Conservation (phyloP, 108 stramenopile species). For the Fragilaria radians region DNA sequence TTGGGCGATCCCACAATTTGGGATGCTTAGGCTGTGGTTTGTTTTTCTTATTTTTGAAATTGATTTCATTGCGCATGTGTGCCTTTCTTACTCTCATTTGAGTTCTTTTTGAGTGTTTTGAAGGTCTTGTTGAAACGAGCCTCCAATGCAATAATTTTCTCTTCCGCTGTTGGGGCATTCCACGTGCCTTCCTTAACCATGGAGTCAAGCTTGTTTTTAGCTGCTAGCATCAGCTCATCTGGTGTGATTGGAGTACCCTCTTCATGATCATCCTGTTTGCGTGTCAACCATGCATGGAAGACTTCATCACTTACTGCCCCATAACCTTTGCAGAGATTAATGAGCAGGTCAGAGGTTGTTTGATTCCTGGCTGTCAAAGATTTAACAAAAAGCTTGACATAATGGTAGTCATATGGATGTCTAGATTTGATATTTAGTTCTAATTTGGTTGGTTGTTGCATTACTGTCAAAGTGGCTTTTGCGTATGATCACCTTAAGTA, state of each 20-base stretch:
- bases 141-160: neutral
- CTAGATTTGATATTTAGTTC: slow-evolving; percentile 11
- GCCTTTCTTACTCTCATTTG: neutral
- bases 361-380: slow-evolving; percentile 6
- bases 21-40: neutral
- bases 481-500: slow-evolving; percentile 29
- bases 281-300: slow-evolving; percentile 17
- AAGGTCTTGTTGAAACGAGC: neutral
- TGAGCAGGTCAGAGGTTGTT: slow-evolving; percentile 8
- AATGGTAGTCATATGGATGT: slow-evolving; percentile 17
- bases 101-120: neutral
- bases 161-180: slow-evolving; percentile 11
- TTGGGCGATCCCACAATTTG: neutral
- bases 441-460: slow-evolving; percentile 16
- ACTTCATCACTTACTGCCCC: slow-evolving; percentile 7
- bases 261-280: slow-evolving; percentile 18
- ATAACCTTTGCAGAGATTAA: slow-evolving; percentile 24
- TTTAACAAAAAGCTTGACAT: slow-evolving; percentile 5
- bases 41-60: neutral
- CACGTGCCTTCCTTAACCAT: slow-evolving; percentile 8
- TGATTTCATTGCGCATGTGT: neutral
- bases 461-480: slow-evolving; percentile 12
- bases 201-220: slow-evolving; percentile 15
- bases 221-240: slow-evolving; percentile 16
- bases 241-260: slow-evolving; percentile 17